phyloP scores from a whole-genome alignment of 2,329 filamentous ascomycete species.

The Ploettnerulaceae sp. region DNA sequence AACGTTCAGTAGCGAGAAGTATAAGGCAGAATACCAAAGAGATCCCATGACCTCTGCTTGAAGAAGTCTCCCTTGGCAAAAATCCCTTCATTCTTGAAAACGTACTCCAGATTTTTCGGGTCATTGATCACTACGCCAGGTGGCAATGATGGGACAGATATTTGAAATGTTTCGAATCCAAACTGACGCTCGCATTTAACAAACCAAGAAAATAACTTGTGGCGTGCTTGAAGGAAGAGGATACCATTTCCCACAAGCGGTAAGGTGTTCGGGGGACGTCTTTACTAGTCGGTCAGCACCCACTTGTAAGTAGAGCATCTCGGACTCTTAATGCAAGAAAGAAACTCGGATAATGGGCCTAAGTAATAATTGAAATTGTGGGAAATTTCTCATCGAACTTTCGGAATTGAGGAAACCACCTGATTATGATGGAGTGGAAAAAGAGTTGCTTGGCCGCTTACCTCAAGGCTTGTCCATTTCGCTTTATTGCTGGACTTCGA shows the following conservation, averaged over 20 bases:
- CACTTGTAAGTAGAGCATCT: not conserved
- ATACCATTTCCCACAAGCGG: slow-evolving; percentile 58
- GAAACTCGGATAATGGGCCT: not conserved
- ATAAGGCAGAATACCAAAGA: slow-evolving; percentile 45
- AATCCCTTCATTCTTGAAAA: slow-evolving; percentile 55
- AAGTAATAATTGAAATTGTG: not conserved
- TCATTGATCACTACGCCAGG: slow-evolving; percentile 59
- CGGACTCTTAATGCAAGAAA: not conserved
- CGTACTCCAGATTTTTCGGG: slow-evolving; percentile 56
- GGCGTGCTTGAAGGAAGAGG: slow-evolving; percentile 53
- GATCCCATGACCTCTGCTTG: slow-evolving; percentile 53
- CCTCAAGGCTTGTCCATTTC: slow-evolving; percentile 30
- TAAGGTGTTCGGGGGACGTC: slow-evolving; percentile 32
- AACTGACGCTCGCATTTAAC: slow-evolving; percentile 51
- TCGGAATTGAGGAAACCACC: no score
- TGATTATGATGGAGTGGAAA: not conserved
- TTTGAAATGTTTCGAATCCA: slow-evolving; percentile 56
- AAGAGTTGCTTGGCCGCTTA: slow-evolving; percentile 7
- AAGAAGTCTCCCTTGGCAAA: slow-evolving; percentile 61
- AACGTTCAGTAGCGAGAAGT: not conserved
- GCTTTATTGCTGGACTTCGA: slow-evolving; percentile 24
- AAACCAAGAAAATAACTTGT: slow-evolving; percentile 60
- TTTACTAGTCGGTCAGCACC: slow-evolving; percentile 17
- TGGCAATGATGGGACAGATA: slow-evolving; percentile 57
- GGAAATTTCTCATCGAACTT: no score